phyloP scores from a whole-genome alignment of 345 rosid genomes.

The Odontarrhena argentea region DNA sequence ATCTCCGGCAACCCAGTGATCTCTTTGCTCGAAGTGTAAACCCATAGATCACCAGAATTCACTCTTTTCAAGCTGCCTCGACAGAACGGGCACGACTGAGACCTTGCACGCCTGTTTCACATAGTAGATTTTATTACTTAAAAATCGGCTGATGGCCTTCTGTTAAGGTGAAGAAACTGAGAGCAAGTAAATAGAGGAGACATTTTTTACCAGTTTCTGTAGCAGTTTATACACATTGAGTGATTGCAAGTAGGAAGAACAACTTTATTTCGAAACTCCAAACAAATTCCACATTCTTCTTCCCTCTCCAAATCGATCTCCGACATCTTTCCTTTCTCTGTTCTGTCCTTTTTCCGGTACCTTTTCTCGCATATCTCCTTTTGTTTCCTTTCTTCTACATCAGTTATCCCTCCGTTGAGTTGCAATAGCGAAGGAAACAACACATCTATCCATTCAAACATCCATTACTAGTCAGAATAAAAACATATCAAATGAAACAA shows the following conservation, averaged over 20 bases:
- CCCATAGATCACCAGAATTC: slow-evolving; percentile 81
- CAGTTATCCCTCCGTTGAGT: slow-evolving; percentile 75
- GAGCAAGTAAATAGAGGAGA: too few relatives aligned
- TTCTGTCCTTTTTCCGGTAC: slow-evolving; percentile 53
- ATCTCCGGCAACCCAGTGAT: slow-evolving; percentile 55
- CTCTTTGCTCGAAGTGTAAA: slow-evolving; percentile 55
- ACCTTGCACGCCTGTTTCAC: slow-evolving; percentile 60
- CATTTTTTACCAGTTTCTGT: slow-evolving; percentile 77
- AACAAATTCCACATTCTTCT: slow-evolving; percentile 92
- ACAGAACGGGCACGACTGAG: slow-evolving; percentile 92
- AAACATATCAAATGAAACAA: background rate
- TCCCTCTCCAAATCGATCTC: slow-evolving; percentile 84
- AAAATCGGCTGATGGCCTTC: too few relatives aligned
- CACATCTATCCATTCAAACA: slow-evolving; percentile 53
- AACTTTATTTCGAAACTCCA: slow-evolving; percentile 71
- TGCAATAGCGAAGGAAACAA: slow-evolving; percentile 86
- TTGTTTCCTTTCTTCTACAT: slow-evolving; percentile 78
- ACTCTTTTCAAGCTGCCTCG: slow-evolving; percentile 78
- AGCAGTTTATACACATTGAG: slow-evolving; percentile 81
- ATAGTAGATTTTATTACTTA: too few relatives aligned
- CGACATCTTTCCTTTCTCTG: slow-evolving; percentile 66
- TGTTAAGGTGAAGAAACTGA: too few relatives aligned
- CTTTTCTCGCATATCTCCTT: slow-evolving; percentile 61
- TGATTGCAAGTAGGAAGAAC: slow-evolving; percentile 85
- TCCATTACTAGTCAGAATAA: slow-evolving; percentile 1